phyloP scores from a whole-genome alignment of 2,329 filamentous ascomycete genomes.

The Pezicula radicicola region DNA sequence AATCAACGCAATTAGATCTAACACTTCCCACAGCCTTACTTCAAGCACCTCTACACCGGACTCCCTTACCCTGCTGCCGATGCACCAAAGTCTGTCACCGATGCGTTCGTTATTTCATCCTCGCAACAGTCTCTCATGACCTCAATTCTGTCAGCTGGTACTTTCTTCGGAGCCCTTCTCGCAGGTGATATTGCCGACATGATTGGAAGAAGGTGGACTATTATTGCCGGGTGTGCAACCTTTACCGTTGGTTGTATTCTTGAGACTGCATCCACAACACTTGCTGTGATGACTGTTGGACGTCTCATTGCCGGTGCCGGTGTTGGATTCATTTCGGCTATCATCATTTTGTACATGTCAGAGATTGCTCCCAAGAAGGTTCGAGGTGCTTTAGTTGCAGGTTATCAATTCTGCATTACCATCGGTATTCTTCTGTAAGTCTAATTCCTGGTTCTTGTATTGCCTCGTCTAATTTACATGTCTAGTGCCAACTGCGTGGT shows the following conservation, averaged over 20 bases:
- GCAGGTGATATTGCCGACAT: slow-evolving; percentile 65
- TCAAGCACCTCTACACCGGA: slow-evolving; percentile 11
- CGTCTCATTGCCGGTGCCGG: slow-evolving; percentile 65
- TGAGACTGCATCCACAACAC: slow-evolving; percentile 48
- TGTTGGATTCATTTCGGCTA: slow-evolving; percentile 59
- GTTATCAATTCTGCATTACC: slow-evolving; percentile 70
- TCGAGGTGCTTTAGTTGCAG: slow-evolving; percentile 54
- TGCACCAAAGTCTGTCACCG: neutral
- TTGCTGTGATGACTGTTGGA: slow-evolving; percentile 49
- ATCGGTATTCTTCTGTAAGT: slow-evolving; percentile 54
- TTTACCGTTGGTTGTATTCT: slow-evolving; percentile 63
- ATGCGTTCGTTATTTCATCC: slow-evolving; percentile 31
- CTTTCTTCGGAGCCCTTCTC: slow-evolving; percentile 74
- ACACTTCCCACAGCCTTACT: slow-evolving; percentile 31
- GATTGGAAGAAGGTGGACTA: slow-evolving; percentile 58
- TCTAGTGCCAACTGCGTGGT: slow-evolving; percentile 45
- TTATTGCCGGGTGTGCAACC: slow-evolving; percentile 46
- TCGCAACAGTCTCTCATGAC: slow-evolving; percentile 39
- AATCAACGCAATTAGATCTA: too few species aligned
- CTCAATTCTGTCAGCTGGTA: slow-evolving; percentile 70
- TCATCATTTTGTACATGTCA: slow-evolving; percentile 63
- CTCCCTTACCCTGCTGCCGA: neutral
- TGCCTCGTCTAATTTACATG: neutral
- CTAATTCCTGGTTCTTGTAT: too few species aligned
- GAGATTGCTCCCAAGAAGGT: slow-evolving; percentile 60